These are phyloP conservation scores for Alternaria brassicicola DNA, from an alignment of 2,329 filamentous ascomycete genomes.

Conservation along the genomic window DNA sequence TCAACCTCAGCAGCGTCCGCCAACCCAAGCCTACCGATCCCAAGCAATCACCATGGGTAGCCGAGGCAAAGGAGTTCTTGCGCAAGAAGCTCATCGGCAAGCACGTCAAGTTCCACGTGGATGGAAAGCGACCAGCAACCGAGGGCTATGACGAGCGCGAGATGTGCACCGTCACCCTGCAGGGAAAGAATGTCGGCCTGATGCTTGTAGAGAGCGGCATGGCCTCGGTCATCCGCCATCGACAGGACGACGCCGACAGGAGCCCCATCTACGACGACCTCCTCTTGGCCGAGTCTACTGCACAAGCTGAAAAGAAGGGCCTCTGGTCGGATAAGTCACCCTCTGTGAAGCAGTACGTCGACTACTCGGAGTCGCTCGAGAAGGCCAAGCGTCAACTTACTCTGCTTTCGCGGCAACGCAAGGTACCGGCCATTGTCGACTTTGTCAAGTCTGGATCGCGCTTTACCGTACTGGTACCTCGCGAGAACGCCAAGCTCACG, in stretches of 20 bases:
- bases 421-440: slow-evolving; percentile 90
- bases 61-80: slow-evolving; percentile 95
- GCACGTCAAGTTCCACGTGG: slow-evolving; percentile 85
- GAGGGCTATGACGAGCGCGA: slow-evolving; percentile 95
- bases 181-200: slow-evolving; percentile 86
- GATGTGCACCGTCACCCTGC: slow-evolving; percentile 83
- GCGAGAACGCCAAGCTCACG: slow-evolving; percentile 92
- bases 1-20: slow-evolving; percentile 90
- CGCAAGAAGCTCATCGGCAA: slow-evolving; percentile 95
- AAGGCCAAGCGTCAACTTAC: slow-evolving; percentile 95
- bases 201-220: slow-evolving; percentile 89
- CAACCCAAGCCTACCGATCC: slow-evolving; percentile 89
- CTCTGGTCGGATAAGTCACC: slow-evolving; percentile 93
- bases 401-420: slow-evolving; percentile 86
- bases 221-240: slow-evolving; percentile 91
- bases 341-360: slow-evolving; percentile 79
- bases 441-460: slow-evolving; percentile 97
- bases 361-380: slow-evolving; percentile 90
- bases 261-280: slow-evolving; percentile 93
- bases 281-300: slow-evolving; percentile 76
- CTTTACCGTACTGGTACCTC: slow-evolving; percentile 89
- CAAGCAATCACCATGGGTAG: slow-evolving; percentile 84
- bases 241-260: slow-evolving; percentile 91
- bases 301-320: slow-evolving; percentile 87
- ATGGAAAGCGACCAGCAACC: slow-evolving; percentile 86